phyloP scores from a whole-genome alignment of 1,139 yeast species.

The Taphrina deformans region DNA sequence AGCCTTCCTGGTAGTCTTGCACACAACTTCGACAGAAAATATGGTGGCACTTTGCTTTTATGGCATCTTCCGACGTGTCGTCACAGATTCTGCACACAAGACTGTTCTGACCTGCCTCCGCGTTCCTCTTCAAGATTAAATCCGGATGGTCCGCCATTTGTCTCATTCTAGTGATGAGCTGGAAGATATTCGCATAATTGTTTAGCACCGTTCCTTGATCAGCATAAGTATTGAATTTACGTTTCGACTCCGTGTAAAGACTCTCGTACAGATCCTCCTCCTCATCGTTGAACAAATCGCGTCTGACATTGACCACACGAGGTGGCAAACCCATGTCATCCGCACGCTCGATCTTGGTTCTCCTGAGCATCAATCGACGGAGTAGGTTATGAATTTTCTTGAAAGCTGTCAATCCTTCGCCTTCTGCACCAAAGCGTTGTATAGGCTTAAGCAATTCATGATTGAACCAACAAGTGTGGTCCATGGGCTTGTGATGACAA shows the following conservation, averaged over 20 bases:
- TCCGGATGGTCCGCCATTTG: conserved; percentile 98
- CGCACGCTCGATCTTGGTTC: conserved; percentile 93
- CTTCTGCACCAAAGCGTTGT: conserved; percentile 80
- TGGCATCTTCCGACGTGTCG: conserved; percentile 97
- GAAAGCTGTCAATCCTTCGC: conserved; percentile 57
- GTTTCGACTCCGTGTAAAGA: conserved; percentile 77
- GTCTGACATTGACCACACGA: conserved; percentile 79
- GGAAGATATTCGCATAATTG: conserved; percentile 94
- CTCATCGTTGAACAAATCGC: conserved; percentile 85
- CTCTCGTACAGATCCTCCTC: conserved; percentile 89
- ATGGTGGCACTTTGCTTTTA: conserved; percentile 90
- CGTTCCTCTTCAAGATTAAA: conserved; percentile 60
- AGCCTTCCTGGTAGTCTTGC: conserved; percentile 79
- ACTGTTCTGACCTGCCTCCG: conserved; percentile 54
- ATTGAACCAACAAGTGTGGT: conserved; percentile 90
- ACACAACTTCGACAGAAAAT: conserved; percentile 89
- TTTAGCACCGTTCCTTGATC: conserved; percentile 93
- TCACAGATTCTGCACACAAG: conserved; percentile 90
- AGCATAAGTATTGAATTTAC: conserved; percentile 81
- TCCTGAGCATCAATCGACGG: conserved; percentile 79
- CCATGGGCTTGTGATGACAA: conserved; percentile 92
- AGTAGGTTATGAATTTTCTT: conserved; percentile 69
- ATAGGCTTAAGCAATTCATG: conserved; percentile 92
- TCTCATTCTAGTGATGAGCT: conserved; percentile 93
- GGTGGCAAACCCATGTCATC: conserved; percentile 98